These are phyloP conservation scores for Naganishia albida DNA, from an alignment of 1,284 basidiomycete species.

Conservation along the genomic window DNA sequence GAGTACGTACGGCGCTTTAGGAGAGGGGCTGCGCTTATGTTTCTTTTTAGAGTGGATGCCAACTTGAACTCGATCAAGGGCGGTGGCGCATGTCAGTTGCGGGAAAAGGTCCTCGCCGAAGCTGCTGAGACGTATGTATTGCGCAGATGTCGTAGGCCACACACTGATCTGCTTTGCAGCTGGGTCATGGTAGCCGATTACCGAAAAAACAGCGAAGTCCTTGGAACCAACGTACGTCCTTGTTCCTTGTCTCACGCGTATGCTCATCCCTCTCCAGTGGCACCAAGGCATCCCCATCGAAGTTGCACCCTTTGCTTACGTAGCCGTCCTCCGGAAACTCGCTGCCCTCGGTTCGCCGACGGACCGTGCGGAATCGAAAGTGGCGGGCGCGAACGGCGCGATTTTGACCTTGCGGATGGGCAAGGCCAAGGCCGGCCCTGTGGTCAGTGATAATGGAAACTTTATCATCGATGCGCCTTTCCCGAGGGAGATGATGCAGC, in stretches of 20 bases:
- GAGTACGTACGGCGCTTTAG: constrained; percentile 63
- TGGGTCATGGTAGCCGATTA: constrained; percentile 96
- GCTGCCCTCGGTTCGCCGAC: constrained; percentile 59
- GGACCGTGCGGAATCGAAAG: constrained; percentile 33
- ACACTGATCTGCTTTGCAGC: constrained; percentile 50
- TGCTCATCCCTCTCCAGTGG: constrained; percentile 60
- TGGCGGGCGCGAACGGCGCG: constrained; percentile 52
- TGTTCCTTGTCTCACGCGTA: not conserved
- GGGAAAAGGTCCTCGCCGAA: constrained; percentile 96
- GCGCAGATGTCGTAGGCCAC: not conserved
- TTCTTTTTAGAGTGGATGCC: constrained; percentile 69
- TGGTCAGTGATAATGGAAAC: constrained; percentile 94
- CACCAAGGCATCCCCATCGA: constrained; percentile 89
- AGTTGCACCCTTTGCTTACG: constrained; percentile 94
- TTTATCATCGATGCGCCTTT: constrained; percentile 94
- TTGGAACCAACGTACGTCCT: constrained; percentile 75
- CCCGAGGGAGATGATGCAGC: constrained; percentile 65
- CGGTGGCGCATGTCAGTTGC: constrained; percentile 92
- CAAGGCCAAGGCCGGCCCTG: constrained; percentile 68
- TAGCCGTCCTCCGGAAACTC: constrained; percentile 69
- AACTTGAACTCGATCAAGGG: constrained; percentile 95
- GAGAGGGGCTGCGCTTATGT: not conserved
- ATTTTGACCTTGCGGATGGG: constrained; percentile 73
- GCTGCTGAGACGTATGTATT: constrained; percentile 75
- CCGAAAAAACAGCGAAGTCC: constrained; percentile 80